Base-by-base conservation (phyloP, 306 rosid species). In the Lathyrus aphaca region DNA sequence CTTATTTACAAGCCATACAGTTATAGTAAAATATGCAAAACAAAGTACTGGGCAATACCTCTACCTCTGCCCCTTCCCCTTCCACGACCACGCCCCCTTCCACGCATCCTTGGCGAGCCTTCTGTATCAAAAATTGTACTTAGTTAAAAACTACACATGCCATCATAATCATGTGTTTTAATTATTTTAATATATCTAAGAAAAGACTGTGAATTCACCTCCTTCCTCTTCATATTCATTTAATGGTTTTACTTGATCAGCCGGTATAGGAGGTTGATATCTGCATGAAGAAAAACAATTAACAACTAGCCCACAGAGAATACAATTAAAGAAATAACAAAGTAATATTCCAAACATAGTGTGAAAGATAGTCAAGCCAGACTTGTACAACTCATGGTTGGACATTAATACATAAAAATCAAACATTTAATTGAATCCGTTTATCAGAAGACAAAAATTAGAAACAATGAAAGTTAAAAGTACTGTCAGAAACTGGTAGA, bases 211-310 rank as follows among this genome's bases (percentile, higher is more conserved):
- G 5, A 57, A 16, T 18, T 87, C 78, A 89, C 97, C 97, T 84
- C 90, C 91, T 45, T 87, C 91, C 70, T 89, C 92, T 50, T 84
- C 92, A 48, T 86, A 84, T 71, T 84, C 92, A 74, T 83, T 89
- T 62, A 82, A 80, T n/a, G 89, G 98, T 83, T 83, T 92, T 71
- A 89, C 96, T 84, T 87, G 95, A 74, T 92, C 96, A 45, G 46
- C 86, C 1, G 95, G 91, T 66, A 89, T 82, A 64, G 98, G 98
- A 57, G 88, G 71, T 72, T 92, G 98, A 56, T 92, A 89, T 72
- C 98, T 92, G 83, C 70, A 79, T 46, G 27, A n/a, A 49, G 57
- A 48, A 29, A 15, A 27, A 37, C 50, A 9, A 77, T 49, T 51
- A 10, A 44, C 30, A 75, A 68, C 65, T 73, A 38, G 43, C n/a